A percentile compares a stretch with the other conserved stretches of the same genome.
These are phyloP conservation scores for Fusarium sp. DNA, from an alignment of 2,329 filamentous ascomycete species.

Conservation along the genomic window DNA sequence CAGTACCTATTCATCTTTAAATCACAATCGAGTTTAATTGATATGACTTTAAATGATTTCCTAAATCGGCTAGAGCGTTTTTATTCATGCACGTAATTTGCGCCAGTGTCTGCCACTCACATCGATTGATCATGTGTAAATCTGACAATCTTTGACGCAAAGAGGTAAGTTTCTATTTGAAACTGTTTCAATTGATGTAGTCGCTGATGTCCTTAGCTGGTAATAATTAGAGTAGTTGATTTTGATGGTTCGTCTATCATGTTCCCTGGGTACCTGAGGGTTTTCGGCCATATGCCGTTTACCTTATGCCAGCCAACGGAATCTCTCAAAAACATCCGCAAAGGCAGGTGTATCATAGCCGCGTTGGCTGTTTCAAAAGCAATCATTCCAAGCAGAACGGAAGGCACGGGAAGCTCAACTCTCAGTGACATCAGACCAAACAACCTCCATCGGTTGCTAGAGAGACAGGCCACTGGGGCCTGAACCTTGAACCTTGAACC, in stretches of 20 bases:
- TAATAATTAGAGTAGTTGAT: neutral
- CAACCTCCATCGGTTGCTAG: slow-evolving; percentile 27
- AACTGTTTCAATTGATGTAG: neutral
- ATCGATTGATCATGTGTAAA: neutral
- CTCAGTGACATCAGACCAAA: slow-evolving; percentile 5
- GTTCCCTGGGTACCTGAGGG: neutral
- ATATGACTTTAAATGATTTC: neutral
- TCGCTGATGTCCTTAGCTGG: neutral
- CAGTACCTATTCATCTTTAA: neutral
- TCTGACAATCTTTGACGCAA: neutral
- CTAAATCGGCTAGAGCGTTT: slow-evolving; percentile 22
- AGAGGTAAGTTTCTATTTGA: neutral
- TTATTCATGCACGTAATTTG: slow-evolving; percentile 23
- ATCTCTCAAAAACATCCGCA: neutral
- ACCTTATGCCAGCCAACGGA: neutral
- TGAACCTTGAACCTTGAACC: slow-evolving; percentile 17
- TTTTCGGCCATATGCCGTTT: neutral
- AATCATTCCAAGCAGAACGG: neutral
- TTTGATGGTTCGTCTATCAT: neutral
- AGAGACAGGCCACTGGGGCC: slow-evolving; percentile 31
- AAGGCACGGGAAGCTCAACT: neutral
- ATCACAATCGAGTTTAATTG: neutral
- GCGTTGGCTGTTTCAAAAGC: neutral
- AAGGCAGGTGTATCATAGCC: neutral
- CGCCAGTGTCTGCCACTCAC: slow-evolving; percentile 8